These are phyloP conservation scores for Colletotrichum tofieldiae DNA, from an alignment of 2,329 filamentous ascomycete species.

Conservation along the genomic window DNA sequence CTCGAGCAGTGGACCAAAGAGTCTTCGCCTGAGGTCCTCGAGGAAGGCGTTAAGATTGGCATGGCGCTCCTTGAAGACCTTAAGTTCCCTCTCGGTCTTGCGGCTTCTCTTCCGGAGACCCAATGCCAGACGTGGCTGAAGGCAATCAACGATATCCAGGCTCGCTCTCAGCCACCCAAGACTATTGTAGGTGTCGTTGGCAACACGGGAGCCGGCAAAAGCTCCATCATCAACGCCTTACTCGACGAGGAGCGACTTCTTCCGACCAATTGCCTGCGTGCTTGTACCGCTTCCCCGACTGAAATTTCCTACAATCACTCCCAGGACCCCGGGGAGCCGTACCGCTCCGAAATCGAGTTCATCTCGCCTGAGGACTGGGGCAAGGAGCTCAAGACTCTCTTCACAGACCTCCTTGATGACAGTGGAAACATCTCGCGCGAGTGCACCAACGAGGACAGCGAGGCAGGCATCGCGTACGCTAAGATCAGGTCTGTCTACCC, in stretches of 20 bases:
- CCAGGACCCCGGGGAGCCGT: constrained; percentile 55
- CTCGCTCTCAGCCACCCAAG: constrained; percentile 51
- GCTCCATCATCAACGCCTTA: constrained; percentile 75
- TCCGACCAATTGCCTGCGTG: constrained; percentile 67
- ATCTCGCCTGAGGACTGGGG: constrained; percentile 68
- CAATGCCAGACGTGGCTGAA: constrained; percentile 27
- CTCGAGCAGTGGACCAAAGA: constrained; percentile 32
- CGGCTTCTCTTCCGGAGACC: constrained; percentile 16
- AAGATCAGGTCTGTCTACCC: constrained; percentile 66
- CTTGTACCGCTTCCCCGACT: constrained; percentile 74
- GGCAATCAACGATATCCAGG: constrained; percentile 36
- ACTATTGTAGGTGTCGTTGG: constrained; percentile 72
- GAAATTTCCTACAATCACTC: constrained; percentile 72
- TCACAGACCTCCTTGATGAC: constrained; percentile 62
- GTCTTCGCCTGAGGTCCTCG: constrained; percentile 24
- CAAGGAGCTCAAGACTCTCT: constrained; percentile 65
- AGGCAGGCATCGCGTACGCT: constrained; percentile 58
- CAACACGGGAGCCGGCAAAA: constrained; percentile 75
- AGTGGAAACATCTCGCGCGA: constrained; percentile 58
- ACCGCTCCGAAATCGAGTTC: constrained; percentile 72
- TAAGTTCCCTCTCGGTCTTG: constrained; percentile 16
- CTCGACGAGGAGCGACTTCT: constrained; percentile 71
- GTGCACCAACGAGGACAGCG: constrained; percentile 58
- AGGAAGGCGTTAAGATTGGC: constrained; percentile 23
- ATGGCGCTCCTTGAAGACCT: constrained; percentile 30